Conservation (phyloP, 2,329 filamentous ascomycete species). For the Ascochyta clinopodiicola region DNA sequence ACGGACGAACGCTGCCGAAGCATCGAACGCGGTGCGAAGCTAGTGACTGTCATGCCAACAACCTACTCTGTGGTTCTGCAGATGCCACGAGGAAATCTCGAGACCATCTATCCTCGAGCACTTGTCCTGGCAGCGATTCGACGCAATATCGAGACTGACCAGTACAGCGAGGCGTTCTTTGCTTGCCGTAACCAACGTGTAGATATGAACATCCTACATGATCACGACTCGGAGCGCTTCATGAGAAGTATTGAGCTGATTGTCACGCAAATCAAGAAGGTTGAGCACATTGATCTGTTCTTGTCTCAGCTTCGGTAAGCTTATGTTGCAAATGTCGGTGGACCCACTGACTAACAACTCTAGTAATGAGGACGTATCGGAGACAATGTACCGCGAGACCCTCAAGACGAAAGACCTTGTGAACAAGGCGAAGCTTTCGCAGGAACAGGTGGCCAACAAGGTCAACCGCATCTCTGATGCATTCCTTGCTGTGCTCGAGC, state of each 20-base stretch:
- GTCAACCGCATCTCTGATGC: conserved; percentile 89
- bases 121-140: conserved; percentile 92
- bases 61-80: conserved; percentile 86
- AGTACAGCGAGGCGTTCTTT: conserved; percentile 84
- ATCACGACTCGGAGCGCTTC: conserved; percentile 89
- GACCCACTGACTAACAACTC: conserved; percentile 10
- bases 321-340: rapidly evolving
- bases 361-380: conserved; percentile 86
- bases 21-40: conserved; percentile 84
- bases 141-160: conserved; percentile 76
- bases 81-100: conserved; percentile 94
- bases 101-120: conserved; percentile 91
- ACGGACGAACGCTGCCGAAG: conserved; percentile 89
- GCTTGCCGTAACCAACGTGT: conserved; percentile 92
- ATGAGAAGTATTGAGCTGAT: conserved; percentile 77
- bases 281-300: conserved; percentile 87
- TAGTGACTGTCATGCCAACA: conserved; percentile 89
- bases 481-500: conserved; percentile 72
- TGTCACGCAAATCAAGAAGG: conserved; percentile 81
- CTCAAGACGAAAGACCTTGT: conserved; percentile 54
- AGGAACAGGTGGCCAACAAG: conserved; percentile 59
- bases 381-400: conserved; percentile 93
- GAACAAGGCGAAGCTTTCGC: conserved; percentile 27
- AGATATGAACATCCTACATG: conserved; percentile 96
- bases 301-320: conserved; percentile 79